Base-by-base conservation (phyloP, 306 rosid genomes). In the Rosa rugosa region DNA sequence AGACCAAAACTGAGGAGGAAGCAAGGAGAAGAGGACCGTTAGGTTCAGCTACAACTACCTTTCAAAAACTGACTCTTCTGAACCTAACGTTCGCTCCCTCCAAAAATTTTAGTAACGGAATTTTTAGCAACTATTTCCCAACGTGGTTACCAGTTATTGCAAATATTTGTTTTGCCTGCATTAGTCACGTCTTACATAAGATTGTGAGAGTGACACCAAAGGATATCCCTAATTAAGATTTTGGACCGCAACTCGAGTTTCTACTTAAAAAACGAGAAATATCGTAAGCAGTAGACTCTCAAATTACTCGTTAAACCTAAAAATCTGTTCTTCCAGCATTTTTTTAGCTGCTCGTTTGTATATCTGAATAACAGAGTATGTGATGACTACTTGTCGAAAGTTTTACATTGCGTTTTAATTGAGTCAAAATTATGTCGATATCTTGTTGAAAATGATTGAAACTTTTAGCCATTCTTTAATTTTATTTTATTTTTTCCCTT, bases 11-110 rank as follows among this genome's bases (percentile, higher is more conserved):
- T 57, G 4, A 73, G 1, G 57, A 76, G 38, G 65, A 50, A 80
- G 60, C n/a, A 64, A 18, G 68, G 4, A 36, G 71, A 34, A 17
- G 71, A 66, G 47, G 31, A 66, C 84, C 77, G 87, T 78, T 76
- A 75, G 76, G 72, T 38, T 72, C 46, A 31, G 36, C 36, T 31
- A 2, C 44, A 86, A 77, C 93, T 46, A 85, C 84, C 87, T 47
- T 88, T 88, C 93, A 82, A 72, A 66, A 66, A 66, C 71, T 8
- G 13, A 8, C 11, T 57, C 14, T 8, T 57, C 64, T 10, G 11
- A 77, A 87, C 89, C 93, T 73, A 83, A 85, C 91, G 36, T 38
- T 89, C 88, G 69, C 56, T 76, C 76, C 84, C 80, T 77, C 77
- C 82, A 57, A 72, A 72, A 69, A 66, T 7, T 4, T 27, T 7